Percentiles rank a stretch among this genome's conserved stretches.
Evolutionary conservation across 352 stramenopile species (phyloP).

Genomic region (Blastocystis sp.): DNA sequence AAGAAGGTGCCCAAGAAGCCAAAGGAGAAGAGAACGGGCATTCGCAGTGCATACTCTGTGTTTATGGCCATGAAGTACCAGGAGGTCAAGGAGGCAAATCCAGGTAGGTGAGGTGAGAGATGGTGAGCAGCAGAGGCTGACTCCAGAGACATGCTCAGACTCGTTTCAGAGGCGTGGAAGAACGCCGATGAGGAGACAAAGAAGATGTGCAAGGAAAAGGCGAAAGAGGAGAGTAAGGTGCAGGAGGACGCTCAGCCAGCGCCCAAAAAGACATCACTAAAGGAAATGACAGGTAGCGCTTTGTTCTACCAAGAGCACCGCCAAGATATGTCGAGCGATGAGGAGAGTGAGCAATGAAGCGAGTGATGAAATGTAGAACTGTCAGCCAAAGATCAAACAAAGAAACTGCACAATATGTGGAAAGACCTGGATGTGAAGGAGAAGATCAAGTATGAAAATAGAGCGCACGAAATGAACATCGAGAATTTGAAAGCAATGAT

Average conservation of each 20-base stretch:
- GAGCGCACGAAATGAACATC: background rate
- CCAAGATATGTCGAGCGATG: background rate
- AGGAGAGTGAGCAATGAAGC: background rate
- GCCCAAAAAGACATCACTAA: background rate
- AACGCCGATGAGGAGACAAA: background rate
- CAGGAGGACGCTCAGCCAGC: background rate
- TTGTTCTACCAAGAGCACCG: background rate
- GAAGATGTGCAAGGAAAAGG: background rate
- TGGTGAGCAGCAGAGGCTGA: background rate
- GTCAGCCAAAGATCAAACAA: background rate
- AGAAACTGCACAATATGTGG: background rate
- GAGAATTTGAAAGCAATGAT: background rate
- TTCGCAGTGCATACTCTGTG: background rate
- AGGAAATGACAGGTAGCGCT: background rate
- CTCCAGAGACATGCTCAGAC: background rate
- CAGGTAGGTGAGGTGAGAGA: background rate
- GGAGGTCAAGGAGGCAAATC: background rate
- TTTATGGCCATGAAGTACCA: background rate
- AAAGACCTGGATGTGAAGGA: background rate
- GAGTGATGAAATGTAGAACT: background rate
- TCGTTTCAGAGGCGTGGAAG: background rate
- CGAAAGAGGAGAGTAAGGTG: background rate
- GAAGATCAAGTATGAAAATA: slow-evolving; percentile 38
- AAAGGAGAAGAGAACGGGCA: background rate
- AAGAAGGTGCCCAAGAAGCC: background rate